phyloP scores from a whole-genome alignment of 2,329 filamentous ascomycete genomes.

The Lanzia echinophila region DNA sequence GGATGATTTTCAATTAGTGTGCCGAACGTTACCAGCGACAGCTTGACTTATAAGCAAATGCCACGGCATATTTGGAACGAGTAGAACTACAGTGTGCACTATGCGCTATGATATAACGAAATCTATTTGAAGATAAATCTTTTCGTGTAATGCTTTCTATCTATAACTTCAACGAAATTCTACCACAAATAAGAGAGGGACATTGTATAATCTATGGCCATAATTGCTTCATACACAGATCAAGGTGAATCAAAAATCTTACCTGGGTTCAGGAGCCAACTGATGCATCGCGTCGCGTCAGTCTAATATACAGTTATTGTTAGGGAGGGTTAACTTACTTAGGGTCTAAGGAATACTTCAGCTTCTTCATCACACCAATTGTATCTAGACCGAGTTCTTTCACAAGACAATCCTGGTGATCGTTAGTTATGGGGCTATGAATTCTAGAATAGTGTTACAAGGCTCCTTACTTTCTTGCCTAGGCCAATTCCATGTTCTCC shows the following conservation, averaged over 20 bases:
- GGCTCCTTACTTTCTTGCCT: constrained; percentile 72
- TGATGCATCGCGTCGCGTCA: no score
- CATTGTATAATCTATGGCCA: background rate
- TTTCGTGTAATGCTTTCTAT: no score
- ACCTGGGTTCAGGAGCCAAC: constrained; percentile 73
- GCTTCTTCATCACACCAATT: constrained; percentile 71
- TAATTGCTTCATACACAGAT: no score
- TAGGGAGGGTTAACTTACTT: constrained; percentile 26
- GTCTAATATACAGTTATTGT: background rate
- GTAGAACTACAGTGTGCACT: no score
- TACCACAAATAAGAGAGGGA: no score
- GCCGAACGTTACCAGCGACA: no score
- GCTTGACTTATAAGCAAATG: no score
- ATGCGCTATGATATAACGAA: no score
- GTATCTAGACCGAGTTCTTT: constrained; percentile 73
- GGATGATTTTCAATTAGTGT: no score
- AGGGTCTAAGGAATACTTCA: constrained; percentile 75
- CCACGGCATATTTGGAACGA: no score
- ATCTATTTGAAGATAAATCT: no score
- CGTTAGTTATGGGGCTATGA: background rate
- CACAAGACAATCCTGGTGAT: constrained; percentile 3
- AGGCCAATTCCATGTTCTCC: constrained; percentile 82
- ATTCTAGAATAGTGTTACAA: constrained; percentile 32
- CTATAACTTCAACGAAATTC: no score
- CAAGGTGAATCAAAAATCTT: constrained; percentile 16